Conservation (phyloP, 345 rosid species). For the Eutrema yunnanense region DNA sequence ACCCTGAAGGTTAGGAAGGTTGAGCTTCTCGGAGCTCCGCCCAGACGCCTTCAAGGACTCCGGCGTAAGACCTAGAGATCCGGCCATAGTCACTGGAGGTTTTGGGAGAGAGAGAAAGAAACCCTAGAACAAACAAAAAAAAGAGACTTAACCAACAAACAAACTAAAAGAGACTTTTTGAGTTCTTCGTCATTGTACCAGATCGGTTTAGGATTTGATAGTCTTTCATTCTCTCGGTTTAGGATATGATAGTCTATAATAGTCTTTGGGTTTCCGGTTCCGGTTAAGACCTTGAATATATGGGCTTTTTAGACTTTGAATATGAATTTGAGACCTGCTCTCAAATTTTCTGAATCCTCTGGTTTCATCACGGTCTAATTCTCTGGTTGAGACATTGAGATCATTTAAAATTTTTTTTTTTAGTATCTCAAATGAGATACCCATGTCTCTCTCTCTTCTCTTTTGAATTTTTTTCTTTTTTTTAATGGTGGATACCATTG, state of each 20-base stretch:
- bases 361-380: no score
- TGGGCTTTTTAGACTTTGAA: no score
- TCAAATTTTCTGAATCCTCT: no score
- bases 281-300: not conserved
- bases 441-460: no score
- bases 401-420: no score
- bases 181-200: conserved; percentile 4
- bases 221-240: not conserved
- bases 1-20: conserved; percentile 60
- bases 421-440: no score
- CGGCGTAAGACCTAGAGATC: conserved; percentile 29
- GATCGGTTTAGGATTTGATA: conserved; percentile 1
- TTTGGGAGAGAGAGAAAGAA: not conserved
- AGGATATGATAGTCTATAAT: not conserved
- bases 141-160: no score
- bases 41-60: conserved; percentile 71
- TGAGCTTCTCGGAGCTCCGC: conserved; percentile 67
- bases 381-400: no score
- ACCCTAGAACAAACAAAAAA: not conserved
- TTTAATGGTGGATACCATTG: no score
- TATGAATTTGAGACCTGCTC: no score
- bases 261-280: not conserved
- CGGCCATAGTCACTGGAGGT: conserved; percentile 10
- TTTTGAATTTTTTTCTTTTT: no score
- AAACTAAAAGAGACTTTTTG: not conserved